Base-by-base conservation (phyloP, 2,329 filamentous ascomycete genomes). In the Aspergillus ochraceus region DNA sequence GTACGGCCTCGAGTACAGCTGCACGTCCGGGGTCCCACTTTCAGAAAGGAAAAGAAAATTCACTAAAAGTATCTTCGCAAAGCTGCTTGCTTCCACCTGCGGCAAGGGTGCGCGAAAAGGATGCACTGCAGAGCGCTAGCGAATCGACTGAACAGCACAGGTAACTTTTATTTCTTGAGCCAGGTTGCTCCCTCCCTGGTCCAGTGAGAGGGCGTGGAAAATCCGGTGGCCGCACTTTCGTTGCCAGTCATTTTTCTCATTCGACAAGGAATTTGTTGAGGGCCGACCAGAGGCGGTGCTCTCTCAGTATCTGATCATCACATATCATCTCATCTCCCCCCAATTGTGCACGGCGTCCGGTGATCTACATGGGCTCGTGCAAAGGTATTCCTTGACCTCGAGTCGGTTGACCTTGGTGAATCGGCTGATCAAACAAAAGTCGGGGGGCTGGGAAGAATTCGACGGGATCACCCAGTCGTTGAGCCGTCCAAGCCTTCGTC, bases 371-470 rank as follows among this genome's bases (percentile, higher is more conserved):
- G 30, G 45, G 45, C 45, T 47, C 45, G 19, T 47, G 45, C 36
- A 42, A 46, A 54, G 45, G n/a, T 17, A 22, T 29, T 20, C 24
- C 30, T 42, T n/a, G 45, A 20, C 19, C 36, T 42, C 14, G 36
- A 47, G 45, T 47, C 22, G 45, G 45, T 47, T 47, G 45, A 47
- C 19, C 45, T 14, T 45, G 20, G 22, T 14, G 24, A 39, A 49
- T 61, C 55, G 57, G 61, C 58, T 63, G 58, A 63, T 61, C 58
- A 58, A 54, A 5, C 14, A 36, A 36, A 42, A 39, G 42, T 53
- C 50, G 62, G 63, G 26, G 61, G 60, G 63, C 58, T 64, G 63
- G 63, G 60, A 60, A 49, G 26, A 46, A 51, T 30, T 56, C 29
- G 19, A 20, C 32, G 49, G 57, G 46, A 54, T 49, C 51, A 58